Evolutionary conservation across 306 rosid species (phyloP).

Genomic region (Vigna trinervia): DNA sequence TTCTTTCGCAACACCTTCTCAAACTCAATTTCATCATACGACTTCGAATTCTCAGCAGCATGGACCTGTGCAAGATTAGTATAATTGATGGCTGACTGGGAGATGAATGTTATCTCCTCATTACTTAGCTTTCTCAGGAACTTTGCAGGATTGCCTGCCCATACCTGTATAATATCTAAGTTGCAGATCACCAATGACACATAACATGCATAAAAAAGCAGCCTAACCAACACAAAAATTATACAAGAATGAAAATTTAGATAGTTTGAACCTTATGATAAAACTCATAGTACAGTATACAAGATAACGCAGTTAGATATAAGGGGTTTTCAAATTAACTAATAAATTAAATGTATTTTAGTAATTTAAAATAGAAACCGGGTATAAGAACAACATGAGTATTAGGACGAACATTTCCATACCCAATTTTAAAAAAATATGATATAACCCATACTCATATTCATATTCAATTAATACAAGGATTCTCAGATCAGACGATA

Average conservation of each 20-base stretch:
- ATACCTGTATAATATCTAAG: constrained; percentile 61
- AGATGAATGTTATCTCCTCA: constrained; percentile 84
- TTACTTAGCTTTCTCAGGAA: constrained; percentile 90
- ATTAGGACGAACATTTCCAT: too few species aligned
- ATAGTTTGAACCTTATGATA: constrained; percentile 2
- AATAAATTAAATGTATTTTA: too few species aligned
- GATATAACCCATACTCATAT: too few species aligned
- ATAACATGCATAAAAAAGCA: constrained; percentile 20
- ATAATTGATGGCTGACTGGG: constrained; percentile 83
- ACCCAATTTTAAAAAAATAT: too few species aligned
- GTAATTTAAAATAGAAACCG: too few species aligned
- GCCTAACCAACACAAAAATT: not conserved
- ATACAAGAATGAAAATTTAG: not conserved
- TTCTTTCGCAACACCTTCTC: constrained; percentile 92
- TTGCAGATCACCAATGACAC: constrained; percentile 7
- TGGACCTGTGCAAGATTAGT: constrained; percentile 92
- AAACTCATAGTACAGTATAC: not conserved
- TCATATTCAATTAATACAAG: too few species aligned
- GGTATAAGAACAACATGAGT: too few species aligned
- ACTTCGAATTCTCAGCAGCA: constrained; percentile 87
- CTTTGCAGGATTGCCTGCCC: constrained; percentile 98
- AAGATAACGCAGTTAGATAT: not conserved
- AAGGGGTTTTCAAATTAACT: too few species aligned
- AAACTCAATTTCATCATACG: constrained; percentile 77
- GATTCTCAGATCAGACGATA: too few species aligned